Evolutionary conservation across 495 filamentous ascomycete genomes (phyloP), one percentile per base, ranked within the genome.

Genomic region (Penicillium pulvis): DNA sequence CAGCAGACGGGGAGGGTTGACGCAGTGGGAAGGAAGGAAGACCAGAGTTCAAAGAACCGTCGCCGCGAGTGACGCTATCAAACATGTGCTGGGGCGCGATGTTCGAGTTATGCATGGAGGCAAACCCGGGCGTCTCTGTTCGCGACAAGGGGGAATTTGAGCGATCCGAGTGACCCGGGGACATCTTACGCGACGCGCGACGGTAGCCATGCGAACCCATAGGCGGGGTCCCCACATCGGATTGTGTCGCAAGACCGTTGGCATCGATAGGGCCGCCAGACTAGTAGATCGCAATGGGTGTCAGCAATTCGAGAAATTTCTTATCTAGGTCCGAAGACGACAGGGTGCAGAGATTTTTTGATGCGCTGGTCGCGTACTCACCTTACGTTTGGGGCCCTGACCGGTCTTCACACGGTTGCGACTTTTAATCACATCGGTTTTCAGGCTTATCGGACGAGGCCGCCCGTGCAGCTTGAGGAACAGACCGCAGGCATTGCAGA

Each of bases 391-490:
- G 52, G 87, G 84, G 10, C 86, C 87, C 64, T 91, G 88, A 6
- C 90, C 91, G 46, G 92, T 94, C 80, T 98, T 98, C 50, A 98
- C 93, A 54, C 94, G 87, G 71, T 99, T 99, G 64, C 94, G 92
- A 78, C 93, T 97, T 78, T 99, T 99, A 77, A 99, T 99, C 58
- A 98, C 92, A 79, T 99, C 95, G 45, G 95, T 99, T 79, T 99
- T 99, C 63, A 99, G 83, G 62, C 88, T 93, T 74, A 96, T 96
- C 67, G 95, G 95, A 52, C 94, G 87, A 60, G 95, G 86, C 20
- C 92, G 86, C 59, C 91, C 91, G 64, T 99, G 94, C 59, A 99
- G 86, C 79, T 99, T 99, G 64, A 98, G 74, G 76, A 99, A 99
- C 41, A 99, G 78, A 35, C 95, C 95, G 72, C 95, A 99, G 43